A percentile compares a stretch with the other conserved stretches of the same genome.
Conservation (phyloP, 176 grass and related monocot species). For the Poa pratensis region DNA sequence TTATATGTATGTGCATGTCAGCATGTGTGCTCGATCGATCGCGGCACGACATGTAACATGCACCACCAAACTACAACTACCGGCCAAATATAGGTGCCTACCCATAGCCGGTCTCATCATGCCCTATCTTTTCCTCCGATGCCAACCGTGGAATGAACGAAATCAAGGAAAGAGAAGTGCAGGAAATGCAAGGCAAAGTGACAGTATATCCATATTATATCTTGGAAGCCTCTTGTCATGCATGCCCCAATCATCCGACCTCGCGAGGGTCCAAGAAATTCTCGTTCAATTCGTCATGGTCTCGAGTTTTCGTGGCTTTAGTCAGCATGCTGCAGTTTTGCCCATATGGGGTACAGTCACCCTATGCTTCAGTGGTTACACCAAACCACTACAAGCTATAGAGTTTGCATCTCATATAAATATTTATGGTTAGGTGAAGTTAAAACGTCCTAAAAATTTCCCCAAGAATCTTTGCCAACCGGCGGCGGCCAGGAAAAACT, state of each 20-base stretch:
- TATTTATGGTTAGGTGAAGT: neutral
- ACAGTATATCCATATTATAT: neutral
- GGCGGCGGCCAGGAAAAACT: neutral
- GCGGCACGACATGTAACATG: constrained; percentile 28
- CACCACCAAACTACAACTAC: constrained; percentile 13
- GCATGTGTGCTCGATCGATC: neutral
- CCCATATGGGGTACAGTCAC: constrained; percentile 48
- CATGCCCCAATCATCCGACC: constrained; percentile 34
- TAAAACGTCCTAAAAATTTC: neutral
- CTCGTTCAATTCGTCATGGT: neutral
- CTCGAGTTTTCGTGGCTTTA: neutral
- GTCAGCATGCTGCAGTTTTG: constrained; percentile 22
- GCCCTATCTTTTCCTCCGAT: neutral
- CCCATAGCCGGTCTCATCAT: constrained; percentile 14
- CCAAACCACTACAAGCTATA: constrained; percentile 33
- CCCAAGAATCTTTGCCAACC: constrained; percentile 32
- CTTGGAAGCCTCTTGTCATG: neutral
- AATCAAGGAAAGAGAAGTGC: neutral
- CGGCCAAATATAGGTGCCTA: constrained; percentile 11
- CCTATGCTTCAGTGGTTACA: constrained; percentile 41
- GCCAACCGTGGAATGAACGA: neutral
- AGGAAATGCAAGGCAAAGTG: neutral
- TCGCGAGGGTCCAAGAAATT: no score
- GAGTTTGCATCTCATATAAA: neutral
- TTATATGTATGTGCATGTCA: neutral